Conservation (phyloP, 352 stramenopile species). For the Phytophthora pisi region DNA sequence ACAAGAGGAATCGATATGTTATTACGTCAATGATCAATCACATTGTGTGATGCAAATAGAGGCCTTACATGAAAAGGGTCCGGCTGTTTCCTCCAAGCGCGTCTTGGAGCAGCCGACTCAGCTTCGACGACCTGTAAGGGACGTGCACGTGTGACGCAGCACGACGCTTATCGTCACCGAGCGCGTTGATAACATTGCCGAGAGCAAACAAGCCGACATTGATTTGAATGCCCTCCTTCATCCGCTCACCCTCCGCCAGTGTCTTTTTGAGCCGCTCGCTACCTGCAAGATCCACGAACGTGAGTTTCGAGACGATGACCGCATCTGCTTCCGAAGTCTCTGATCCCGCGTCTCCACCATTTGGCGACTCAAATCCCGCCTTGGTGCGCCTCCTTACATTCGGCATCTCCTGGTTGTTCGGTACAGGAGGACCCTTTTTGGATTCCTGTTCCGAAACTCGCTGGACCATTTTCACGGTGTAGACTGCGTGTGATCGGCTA, state of each 20-base stretch:
- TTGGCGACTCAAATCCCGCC: conserved; percentile 4
- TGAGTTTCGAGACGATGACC: conserved; percentile 80
- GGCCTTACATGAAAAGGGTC: conserved; percentile 85
- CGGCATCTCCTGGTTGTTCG: conserved; percentile 20
- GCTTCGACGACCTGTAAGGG: conserved; percentile 83
- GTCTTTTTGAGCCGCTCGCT: conserved; percentile 90
- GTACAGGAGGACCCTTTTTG: conserved; percentile 17
- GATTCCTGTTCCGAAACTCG: conserved; percentile 31
- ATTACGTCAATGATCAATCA: not conserved
- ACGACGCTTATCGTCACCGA: conserved; percentile 71
- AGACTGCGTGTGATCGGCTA: conserved; percentile 87
- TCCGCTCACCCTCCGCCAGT: conserved; percentile 77
- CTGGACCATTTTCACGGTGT: conserved; percentile 86
- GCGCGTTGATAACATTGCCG: conserved; percentile 88
- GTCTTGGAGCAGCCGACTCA: conserved; percentile 84
- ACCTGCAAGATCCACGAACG: conserved; percentile 87
- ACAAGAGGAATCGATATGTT: conserved; percentile 2
- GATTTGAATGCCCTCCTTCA: conserved; percentile 92
- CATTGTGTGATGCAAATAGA: not conserved
- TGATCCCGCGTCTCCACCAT: conserved; percentile 4
- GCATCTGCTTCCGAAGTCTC: conserved; percentile 25
- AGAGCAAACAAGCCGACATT: conserved; percentile 85
- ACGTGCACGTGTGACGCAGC: conserved; percentile 63
- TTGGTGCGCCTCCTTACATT: conserved; percentile 1
- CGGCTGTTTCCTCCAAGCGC: conserved; percentile 88